phyloP scores from a whole-genome alignment of 2,329 filamentous ascomycete genomes.

The Torrubiella hemipterigena region DNA sequence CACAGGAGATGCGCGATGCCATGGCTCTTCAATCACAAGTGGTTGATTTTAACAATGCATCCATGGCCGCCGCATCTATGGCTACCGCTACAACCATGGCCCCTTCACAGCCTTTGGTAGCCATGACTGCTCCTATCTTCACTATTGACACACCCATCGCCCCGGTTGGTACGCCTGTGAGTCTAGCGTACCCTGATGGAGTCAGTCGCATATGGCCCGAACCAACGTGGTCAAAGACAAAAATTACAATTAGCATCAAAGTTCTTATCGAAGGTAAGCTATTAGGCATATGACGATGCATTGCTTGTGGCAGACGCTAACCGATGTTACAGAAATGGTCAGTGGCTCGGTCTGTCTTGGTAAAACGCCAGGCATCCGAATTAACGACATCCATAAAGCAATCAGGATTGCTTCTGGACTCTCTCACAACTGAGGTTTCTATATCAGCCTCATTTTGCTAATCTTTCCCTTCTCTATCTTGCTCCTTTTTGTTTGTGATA shows the following conservation, averaged over 20 bases:
- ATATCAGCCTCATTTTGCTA: neutral
- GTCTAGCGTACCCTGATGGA: slow-evolving; percentile 3
- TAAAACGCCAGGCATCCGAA: slow-evolving; percentile 23
- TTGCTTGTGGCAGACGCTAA: no score
- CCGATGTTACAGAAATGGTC: slow-evolving; percentile 19
- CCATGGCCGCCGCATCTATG: no score
- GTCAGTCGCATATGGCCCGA: slow-evolving; percentile 6
- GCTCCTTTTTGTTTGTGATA: no score
- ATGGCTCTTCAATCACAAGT: no score
- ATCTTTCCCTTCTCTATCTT: neutral
- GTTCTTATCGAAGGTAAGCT: slow-evolving; percentile 21
- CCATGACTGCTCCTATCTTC: no score
- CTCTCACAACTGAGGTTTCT: neutral
- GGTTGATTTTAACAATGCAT: no score
- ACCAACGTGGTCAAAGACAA: slow-evolving; percentile 15
- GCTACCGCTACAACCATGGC: no score
- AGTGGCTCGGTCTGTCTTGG: slow-evolving; percentile 24
- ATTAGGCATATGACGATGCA: neutral
- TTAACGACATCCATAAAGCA: slow-evolving; percentile 22
- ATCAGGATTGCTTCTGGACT: slow-evolving; percentile 15
- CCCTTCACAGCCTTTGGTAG: no score
- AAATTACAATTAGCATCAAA: slow-evolving; percentile 22
- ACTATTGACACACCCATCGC: neutral
- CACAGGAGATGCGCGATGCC: no score
- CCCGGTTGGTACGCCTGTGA: no score